These are phyloP conservation scores for Elongisporangium undulatum DNA, from an alignment of 352 stramenopile species.

Conservation along the genomic window DNA sequence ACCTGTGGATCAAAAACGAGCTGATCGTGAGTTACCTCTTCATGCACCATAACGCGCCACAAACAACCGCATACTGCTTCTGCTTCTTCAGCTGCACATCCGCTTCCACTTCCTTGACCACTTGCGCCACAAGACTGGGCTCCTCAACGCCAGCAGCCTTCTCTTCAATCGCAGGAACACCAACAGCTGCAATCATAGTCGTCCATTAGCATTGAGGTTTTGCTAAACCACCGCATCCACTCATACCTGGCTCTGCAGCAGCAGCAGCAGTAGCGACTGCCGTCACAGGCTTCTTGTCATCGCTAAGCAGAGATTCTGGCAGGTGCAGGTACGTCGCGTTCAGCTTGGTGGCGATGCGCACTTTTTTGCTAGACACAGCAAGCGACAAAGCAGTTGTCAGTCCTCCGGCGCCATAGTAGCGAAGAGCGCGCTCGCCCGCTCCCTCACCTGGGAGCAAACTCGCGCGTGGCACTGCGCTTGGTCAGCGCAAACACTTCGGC, in stretches of 20 bases:
- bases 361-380: constrained; percentile 55
- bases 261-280: constrained; percentile 5
- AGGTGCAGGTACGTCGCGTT: constrained; percentile 52
- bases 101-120: constrained; percentile 50
- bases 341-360: constrained; percentile 64
- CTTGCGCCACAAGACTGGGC: constrained; percentile 37
- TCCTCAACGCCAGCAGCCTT: constrained; percentile 13
- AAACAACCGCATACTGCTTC: constrained; percentile 29
- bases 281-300: constrained; percentile 12
- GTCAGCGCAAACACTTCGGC: constrained; percentile 69
- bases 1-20: constrained; percentile 9
- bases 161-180: constrained; percentile 12
- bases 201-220: background rate
- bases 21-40: background rate
- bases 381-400: background rate
- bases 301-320: constrained; percentile 46
- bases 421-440: background rate
- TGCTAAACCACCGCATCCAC: too few species aligned
- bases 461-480: constrained; percentile 47
- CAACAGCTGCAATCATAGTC: constrained; percentile 10
- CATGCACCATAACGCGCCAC: background rate
- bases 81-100: constrained; percentile 38
- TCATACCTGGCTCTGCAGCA: constrained; percentile 3
- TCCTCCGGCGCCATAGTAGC: background rate
- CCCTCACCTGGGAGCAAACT: constrained; percentile 56